Percentiles rank a stretch among this genome's conserved stretches.
These are phyloP conservation scores for Auricularia heimuer DNA, from an alignment of 768 basidiomycete species.

Conservation along the genomic window DNA sequence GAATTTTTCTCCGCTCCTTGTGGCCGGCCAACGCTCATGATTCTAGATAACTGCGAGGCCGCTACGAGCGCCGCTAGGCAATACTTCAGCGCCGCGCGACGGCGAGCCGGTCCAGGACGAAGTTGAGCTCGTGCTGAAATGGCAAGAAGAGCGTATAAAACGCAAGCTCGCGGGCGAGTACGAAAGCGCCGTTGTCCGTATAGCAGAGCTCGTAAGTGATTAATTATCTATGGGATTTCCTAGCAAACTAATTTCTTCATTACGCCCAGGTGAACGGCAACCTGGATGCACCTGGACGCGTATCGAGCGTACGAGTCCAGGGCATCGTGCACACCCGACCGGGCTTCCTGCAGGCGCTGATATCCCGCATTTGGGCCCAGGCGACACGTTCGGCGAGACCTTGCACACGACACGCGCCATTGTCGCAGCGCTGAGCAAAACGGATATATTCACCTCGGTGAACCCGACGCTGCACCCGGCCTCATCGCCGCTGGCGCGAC, in stretches of 20 bases:
- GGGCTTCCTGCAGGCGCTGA: conserved; percentile 71
- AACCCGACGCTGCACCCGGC: conserved; percentile 54
- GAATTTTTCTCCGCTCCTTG: background rate
- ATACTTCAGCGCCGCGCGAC: conserved; percentile 45
- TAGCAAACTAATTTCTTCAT: background rate
- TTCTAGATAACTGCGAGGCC: conserved; percentile 16
- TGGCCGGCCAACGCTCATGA: background rate
- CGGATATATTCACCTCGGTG: conserved; percentile 67
- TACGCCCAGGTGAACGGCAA: conserved; percentile 51
- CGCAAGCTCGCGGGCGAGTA: conserved; percentile 67
- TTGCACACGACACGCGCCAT: conserved; percentile 62
- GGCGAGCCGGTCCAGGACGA: conserved; percentile 41
- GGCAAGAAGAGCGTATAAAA: conserved; percentile 68
- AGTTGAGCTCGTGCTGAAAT: conserved; percentile 48
- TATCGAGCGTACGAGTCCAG: conserved; percentile 73
- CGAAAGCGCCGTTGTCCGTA: conserved; percentile 52
- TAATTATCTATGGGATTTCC: no score
- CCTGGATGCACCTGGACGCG: conserved; percentile 50
- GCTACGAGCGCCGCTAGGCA: conserved; percentile 42
- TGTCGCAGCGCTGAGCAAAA: conserved; percentile 51
- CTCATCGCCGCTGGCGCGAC: conserved; percentile 39
- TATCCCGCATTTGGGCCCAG: conserved; percentile 51
- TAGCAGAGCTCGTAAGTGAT: conserved; percentile 51
- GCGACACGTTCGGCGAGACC: conserved; percentile 47
- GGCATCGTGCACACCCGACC: conserved; percentile 66